Conservation (phyloP, 176 grass and related monocot genomes). For the Puya raimondii region DNA sequence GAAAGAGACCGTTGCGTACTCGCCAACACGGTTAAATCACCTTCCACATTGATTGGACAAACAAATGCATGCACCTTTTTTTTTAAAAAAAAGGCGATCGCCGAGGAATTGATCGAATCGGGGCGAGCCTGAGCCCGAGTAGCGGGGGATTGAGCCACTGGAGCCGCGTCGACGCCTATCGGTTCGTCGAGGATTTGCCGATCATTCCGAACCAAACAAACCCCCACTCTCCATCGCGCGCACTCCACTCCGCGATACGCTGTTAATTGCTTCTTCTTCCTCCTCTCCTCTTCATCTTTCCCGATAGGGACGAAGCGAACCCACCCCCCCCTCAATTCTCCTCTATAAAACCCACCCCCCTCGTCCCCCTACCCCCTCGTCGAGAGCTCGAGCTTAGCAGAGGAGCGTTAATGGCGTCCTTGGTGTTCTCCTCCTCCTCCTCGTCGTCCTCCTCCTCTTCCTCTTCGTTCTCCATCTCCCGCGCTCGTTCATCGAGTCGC, state of each 20-base stretch:
- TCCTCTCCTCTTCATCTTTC: background rate
- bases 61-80: too few relatives aligned
- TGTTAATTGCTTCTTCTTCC: background rate
- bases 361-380: background rate
- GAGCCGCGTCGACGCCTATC: background rate
- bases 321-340: background rate
- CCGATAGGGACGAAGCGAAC: too few relatives aligned
- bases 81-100: background rate
- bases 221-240: background rate
- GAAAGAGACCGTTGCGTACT: too few relatives aligned
- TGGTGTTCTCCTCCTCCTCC: constrained; percentile 17
- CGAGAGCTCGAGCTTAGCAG: background rate
- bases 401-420: constrained; percentile 18
- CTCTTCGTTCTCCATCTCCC: background rate
- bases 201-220: background rate
- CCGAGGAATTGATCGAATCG: background rate
- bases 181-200: background rate
- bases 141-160: background rate
- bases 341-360: background rate
- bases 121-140: background rate
- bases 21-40: too few relatives aligned
- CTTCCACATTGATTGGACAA: too few relatives aligned
- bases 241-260: background rate
- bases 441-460: constrained; percentile 20
- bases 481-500: background rate